Evolutionary conservation across 495 filamentous ascomycete genomes (phyloP), one percentile per base, ranked within the genome.

Genomic region (Penicillium dipodomyicola): DNA sequence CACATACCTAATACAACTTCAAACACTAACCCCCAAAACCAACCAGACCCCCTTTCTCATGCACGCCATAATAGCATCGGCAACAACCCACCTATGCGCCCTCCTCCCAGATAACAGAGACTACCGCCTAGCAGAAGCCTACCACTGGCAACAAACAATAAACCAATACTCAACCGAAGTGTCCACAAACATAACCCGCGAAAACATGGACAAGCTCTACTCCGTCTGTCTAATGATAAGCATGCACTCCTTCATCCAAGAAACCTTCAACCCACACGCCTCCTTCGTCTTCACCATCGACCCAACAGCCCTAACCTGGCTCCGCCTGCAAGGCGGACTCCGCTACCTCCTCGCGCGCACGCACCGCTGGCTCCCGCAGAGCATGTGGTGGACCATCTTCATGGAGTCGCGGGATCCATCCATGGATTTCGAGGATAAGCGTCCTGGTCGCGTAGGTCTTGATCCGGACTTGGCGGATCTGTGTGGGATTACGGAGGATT

Each of bases 171-270:
- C 64, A 10, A 53, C 60, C 23, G 73, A 71, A 35, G 60, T 74
- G 11, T 56, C 60, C 0, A 57, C 54, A n/a, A 54, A 64, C 11
- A 61, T 78, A 22, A 54, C 63, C 12, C 52, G 58, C 12, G 19
- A 69, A 14, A 78, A 80, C 56, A 74, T 72, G 59, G 77, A 79
- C 63, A 56, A 72, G 8, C 65, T 81, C 12, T 77, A 72, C 61
- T 76, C 69, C 19, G 67, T 73, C 52, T 79, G 76, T 15, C 57
- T 78, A 20, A 61, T 76, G 30, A 58, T 81, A 50, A 73, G 67
- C 12, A 58, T 77, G 1, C 65, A 77, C 37, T 62, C 69, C 40
- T 77, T 81, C 58, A 52, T 59, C 11, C 56, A 73, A 17, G 69
- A 76, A 22, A 62, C 60, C 7, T 70, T 62, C 65, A 70, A 66